Percentiles rank a stretch among this genome's conserved stretches.
Conservation (phyloP, 768 basidiomycete genomes). For the Calocybe gangraenosa region DNA sequence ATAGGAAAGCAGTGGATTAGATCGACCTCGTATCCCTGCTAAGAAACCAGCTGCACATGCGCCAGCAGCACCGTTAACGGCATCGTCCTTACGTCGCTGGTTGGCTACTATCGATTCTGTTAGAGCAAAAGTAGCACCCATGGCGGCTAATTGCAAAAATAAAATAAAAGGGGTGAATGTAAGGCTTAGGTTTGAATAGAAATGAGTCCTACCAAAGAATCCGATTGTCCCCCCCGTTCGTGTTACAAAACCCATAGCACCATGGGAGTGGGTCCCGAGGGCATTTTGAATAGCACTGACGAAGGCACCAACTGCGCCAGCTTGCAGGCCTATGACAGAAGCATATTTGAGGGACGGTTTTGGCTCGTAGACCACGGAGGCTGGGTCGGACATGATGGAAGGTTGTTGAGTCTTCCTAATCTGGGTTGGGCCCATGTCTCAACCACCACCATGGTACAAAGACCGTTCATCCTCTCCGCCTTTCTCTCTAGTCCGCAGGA, state of each 20-base stretch:
- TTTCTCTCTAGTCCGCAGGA: constrained; percentile 36
- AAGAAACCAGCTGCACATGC: constrained; percentile 93
- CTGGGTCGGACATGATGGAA: constrained; percentile 31
- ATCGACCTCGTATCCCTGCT: constrained; percentile 77
- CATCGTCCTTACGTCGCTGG: constrained; percentile 71
- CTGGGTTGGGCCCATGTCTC: constrained; percentile 18
- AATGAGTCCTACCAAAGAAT: constrained; percentile 68
- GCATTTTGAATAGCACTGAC: constrained; percentile 76
- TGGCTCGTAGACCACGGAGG: constrained; percentile 34
- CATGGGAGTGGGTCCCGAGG: constrained; percentile 67
- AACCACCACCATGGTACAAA: constrained; percentile 32
- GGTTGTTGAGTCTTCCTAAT: constrained; percentile 21
- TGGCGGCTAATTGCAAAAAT: constrained; percentile 57
- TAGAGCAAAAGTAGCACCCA: constrained; percentile 83
- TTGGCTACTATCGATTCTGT: constrained; percentile 83
- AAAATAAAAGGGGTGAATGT: background rate
- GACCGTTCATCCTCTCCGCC: constrained; percentile 28
- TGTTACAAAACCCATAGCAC: constrained; percentile 83
- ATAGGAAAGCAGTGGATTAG: background rate
- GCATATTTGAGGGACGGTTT: constrained; percentile 56
- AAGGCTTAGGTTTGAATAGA: no score
- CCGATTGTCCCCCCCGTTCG: constrained; percentile 88
- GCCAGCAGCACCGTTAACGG: constrained; percentile 77
- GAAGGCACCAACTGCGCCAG: constrained; percentile 61
- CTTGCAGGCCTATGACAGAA: constrained; percentile 56